Base-by-base conservation (phyloP, 2,329 filamentous ascomycete genomes). In the Thelonectria rubi region DNA sequence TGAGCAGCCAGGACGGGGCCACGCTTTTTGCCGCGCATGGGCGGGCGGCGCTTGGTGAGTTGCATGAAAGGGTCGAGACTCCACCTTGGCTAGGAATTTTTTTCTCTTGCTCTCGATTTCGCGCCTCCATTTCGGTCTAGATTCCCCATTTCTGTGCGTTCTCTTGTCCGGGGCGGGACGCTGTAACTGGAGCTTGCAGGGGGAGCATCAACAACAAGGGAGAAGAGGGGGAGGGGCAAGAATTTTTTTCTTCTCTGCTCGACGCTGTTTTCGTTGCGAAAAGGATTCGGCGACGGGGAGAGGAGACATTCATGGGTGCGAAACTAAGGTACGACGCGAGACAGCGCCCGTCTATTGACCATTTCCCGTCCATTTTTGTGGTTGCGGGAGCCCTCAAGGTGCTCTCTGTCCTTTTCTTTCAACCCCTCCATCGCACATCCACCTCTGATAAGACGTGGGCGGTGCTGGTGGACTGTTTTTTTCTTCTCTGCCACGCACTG, bases 81-180 rank as follows among this genome's bases (percentile, higher is more conserved):
- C 69, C 66, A 64, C 62, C 53, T 57, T 68, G 65, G 65, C 63
- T 68, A 60, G 60, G 40, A 43, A 42, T 34, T 58, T 56, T 65
- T 60, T 61, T 58, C 62, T 51, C 58, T 56, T 34, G n/a, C 50
- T 42, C 37, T 30, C 11, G 17, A n/a, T 42, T 46, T 67, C 62
- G 62, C 64, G 64, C 64, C 67, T 70, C 64, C 55, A 48, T 55
- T 26, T 53, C 39, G 46, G 52, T 50, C 32, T n/a, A 50, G 45
- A 43, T 48, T 18, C 39, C 34, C 32, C 18, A 51, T 52, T 17
- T 55, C 39, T 46, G 24, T 51, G 47, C 45, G 32, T 20, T 60
- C 66, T 54, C 55, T 62, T 51, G 67, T n/a, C n/a, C n/a, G n/a
- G n/a, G n/a, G n/a, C n/a, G 67, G 67, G 67, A 64, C 14, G 32